These are phyloP conservation scores for Tolypocladium album DNA, from an alignment of 2,329 filamentous ascomycete species.

Conservation along the genomic window DNA sequence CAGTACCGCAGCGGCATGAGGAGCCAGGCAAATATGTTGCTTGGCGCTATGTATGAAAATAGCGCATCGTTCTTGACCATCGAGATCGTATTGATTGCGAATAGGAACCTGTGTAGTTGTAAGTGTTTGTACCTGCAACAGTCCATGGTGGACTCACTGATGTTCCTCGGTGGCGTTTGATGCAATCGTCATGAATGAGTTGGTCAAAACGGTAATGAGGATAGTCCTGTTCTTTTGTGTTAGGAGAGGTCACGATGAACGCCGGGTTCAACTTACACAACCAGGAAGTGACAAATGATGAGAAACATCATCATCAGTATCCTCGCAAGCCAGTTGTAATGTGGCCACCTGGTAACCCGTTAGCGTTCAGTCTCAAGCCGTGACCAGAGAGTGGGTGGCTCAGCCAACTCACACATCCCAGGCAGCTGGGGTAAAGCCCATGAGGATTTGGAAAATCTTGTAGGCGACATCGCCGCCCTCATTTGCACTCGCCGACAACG, in stretches of 20 bases:
- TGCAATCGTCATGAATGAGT: conserved; percentile 91
- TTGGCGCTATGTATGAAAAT: conserved; percentile 87
- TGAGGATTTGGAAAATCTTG: conserved; percentile 83
- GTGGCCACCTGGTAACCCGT: conserved; percentile 41
- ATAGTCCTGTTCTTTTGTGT: conserved; percentile 49
- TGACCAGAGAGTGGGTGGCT: neutral
- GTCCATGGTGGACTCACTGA: conserved; percentile 32
- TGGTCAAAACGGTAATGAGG: conserved; percentile 88
- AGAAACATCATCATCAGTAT: conserved; percentile 70
- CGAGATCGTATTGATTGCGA: conserved; percentile 92
- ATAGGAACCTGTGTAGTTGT: conserved; percentile 52
- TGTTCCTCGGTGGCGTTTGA: conserved; percentile 92
- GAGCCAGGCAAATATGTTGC: conserved; percentile 85
- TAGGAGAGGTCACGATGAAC: neutral
- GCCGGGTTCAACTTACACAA: conserved; percentile 45
- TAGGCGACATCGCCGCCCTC: conserved; percentile 71
- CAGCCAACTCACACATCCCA: conserved; percentile 63
- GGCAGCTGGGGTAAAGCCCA: conserved; percentile 91
- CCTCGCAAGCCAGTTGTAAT: conserved; percentile 71
- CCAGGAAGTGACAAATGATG: conserved; percentile 89
- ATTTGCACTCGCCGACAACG: conserved; percentile 62
- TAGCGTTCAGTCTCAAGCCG: conserved; percentile 2
- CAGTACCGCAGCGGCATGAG: conserved; percentile 72
- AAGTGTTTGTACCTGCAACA: neutral
- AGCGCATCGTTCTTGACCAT: conserved; percentile 98